Base-by-base conservation (phyloP, 2,329 filamentous ascomycete species). In the Pseudocercospora musae region DNA sequence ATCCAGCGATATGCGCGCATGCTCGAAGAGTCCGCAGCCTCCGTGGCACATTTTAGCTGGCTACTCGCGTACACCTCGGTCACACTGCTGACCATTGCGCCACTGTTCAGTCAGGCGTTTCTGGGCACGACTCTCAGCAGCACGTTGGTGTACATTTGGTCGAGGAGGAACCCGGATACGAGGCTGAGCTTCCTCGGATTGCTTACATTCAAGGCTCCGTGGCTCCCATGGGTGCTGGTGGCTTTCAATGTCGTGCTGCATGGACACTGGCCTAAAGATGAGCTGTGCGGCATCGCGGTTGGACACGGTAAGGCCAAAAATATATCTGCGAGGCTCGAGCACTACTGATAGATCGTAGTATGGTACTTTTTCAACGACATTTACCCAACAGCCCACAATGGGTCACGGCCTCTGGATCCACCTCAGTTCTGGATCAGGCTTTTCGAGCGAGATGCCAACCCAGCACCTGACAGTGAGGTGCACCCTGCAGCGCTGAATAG, bases 331-430 rank as follows among this genome's bases (percentile, higher is more conserved):
- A n/a, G n/a, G n/a, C n/a, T n/a, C n/a, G n/a, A n/a, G n/a, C n/a
- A n/a, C n/a, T n/a, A n/a, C n/a, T n/a, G n/a, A 70, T 58, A 46
- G 23, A 9, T 50, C 54, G 5, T 56, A 85, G 84, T 98, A 44
- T 98, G 93, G 89, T 99, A 98, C 77, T 99, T 97, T 80, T 97
- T 98, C 77, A 91, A 88, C 63, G 95, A 99, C 75, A 93, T 99
- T 15, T 99, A 96, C 77, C 95, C 95, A 3, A 90, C 92, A 2
- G 84, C 97, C 48, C 91, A 97, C 77, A 87, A 89, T 66, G 92
- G 92, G 18, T 88, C 89, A 57, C 85, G 91, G 60, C 95, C 95
- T 0, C 82, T 99, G 53, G 94, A 96, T 71, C 94, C 95, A 40
- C 95, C 95, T 0, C 79, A 81, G 62, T 97, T 91, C 88, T 99